Evolutionary conservation across 768 basidiomycete species (phyloP), one percentile per base, ranked within the genome.

Genomic region (Tubosaeta sp.): DNA sequence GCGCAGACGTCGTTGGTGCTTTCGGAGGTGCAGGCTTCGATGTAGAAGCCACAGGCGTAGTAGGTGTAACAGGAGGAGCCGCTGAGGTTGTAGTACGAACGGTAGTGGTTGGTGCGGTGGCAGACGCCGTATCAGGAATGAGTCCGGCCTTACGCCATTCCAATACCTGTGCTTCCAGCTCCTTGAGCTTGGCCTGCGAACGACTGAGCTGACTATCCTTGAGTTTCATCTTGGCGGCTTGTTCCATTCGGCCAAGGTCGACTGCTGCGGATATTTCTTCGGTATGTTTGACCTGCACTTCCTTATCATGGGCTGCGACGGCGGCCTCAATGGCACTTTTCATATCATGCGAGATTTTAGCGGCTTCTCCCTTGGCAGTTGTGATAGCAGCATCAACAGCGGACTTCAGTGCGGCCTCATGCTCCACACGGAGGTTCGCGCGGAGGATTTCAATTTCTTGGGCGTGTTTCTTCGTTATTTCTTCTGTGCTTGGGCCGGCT

Each of bases 141-240:
- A 76, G 39, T 3, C 83, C 81, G 1, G 71, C 67, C 42, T 76
- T 76, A 56, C 75, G 75, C 78, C 78, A 80, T 52, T 78, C 78
- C 36, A 78, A 64, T 31, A 87, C 77, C 51, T 82, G 79, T 11
- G 75, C 73, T 59, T 90, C 87, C 31, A 88, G 71, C 7, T 85
- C 82, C 69, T 87, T 90, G 44, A 88, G 70, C 50, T 75, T 78
- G 50, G 69, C 71, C 60, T 87, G 81, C 10, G 79, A 72, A 45
- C 73, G 78, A 27, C 82, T 73, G n/a, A 90, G 70, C 56, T 86
- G 86, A 2, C 72, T 70, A 56, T 91, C 88, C 69, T 89, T 90
- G 38, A 90, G 57, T 63, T 84, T 87, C 30, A 69, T 63, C 69
- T 85, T 86, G 21, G 80, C 72, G 1, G 60, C 71, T 45, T 77